Conservation (phyloP, 441 rosid species). For the Macaranga tanarius region DNA sequence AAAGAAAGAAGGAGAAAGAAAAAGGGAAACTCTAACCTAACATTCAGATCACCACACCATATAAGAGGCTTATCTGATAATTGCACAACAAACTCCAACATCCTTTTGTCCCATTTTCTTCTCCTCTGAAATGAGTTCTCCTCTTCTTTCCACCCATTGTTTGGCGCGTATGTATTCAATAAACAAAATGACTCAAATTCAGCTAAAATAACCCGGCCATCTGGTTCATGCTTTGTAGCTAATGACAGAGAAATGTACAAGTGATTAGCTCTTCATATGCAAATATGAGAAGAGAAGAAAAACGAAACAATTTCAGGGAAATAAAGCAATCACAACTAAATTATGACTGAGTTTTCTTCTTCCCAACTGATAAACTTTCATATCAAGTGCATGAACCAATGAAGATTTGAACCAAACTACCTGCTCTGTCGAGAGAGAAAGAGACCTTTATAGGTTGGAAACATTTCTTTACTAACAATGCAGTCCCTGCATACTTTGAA, state of each 20-base stretch:
- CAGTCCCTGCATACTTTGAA: slow-evolving; percentile 97
- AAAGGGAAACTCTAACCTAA: slow-evolving; percentile 47
- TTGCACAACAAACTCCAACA: slow-evolving; percentile 67
- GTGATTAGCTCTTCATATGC: slow-evolving; percentile 7
- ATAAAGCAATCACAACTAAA: neutral
- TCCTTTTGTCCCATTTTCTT: slow-evolving; percentile 95
- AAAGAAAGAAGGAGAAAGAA: slow-evolving; percentile 10
- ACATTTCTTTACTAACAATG: slow-evolving; percentile 81
- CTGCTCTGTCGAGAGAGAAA: slow-evolving; percentile 73
- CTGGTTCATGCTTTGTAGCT: slow-evolving; percentile 89
- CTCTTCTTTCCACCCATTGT: slow-evolving; percentile 98
- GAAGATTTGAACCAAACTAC: slow-evolving; percentile 33
- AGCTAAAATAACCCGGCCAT: slow-evolving; percentile 92
- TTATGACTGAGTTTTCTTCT: neutral
- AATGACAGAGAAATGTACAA: slow-evolving; percentile 26
- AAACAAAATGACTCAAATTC: slow-evolving; percentile 77
- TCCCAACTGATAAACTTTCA: neutral
- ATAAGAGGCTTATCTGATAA: slow-evolving; percentile 83
- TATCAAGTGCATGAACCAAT: neutral
- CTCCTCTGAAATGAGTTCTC: slow-evolving; percentile 88
- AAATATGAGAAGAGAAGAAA: neutral
- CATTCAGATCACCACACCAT: slow-evolving; percentile 98
- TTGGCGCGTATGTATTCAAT: slow-evolving; percentile 87
- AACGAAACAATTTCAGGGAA: neutral
- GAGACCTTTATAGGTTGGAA: slow-evolving; percentile 59